Conservation (phyloP, 768 basidiomycete genomes). For the Boletus reticulatus region DNA sequence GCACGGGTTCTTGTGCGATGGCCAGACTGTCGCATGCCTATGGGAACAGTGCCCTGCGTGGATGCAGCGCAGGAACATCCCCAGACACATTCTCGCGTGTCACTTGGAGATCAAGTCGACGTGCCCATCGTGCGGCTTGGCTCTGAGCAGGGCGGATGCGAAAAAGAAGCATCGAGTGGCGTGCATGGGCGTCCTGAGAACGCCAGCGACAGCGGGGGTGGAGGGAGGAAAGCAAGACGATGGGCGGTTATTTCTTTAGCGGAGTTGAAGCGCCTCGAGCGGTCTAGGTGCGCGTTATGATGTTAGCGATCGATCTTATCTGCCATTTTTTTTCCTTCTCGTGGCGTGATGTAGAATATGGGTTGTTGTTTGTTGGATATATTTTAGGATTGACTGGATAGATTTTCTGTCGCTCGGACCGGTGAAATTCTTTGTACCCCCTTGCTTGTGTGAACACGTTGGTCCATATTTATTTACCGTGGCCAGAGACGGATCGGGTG, state of each 20-base stretch:
- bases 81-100: slow-evolving; percentile 24
- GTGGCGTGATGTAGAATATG: too few species aligned
- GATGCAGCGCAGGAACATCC: slow-evolving; percentile 27
- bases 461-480: too few species aligned
- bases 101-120: slow-evolving; percentile 24
- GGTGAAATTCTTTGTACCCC: too few species aligned
- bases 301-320: not conserved
- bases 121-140: slow-evolving; percentile 15
- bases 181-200: slow-evolving; percentile 4
- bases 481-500: too few species aligned
- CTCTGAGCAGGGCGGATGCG: slow-evolving; percentile 24
- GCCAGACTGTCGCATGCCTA: slow-evolving; percentile 5
- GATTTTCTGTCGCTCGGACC: too few species aligned
- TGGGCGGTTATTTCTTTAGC: slow-evolving; percentile 4
- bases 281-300: not conserved
- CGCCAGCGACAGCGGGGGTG: not conserved
- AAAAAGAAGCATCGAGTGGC: slow-evolving; percentile 18
- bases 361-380: too few species aligned
- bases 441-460: too few species aligned
- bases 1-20: slow-evolving; percentile 23
- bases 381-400: too few species aligned
- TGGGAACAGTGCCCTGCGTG: slow-evolving; percentile 14
- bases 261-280: slow-evolving; percentile 13
- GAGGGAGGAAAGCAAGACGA: not conserved
- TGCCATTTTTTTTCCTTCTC: not conserved